Evolutionary conservation across 345 rosid species (phyloP).

Genomic region (Eucalyptus camaldulensis): DNA sequence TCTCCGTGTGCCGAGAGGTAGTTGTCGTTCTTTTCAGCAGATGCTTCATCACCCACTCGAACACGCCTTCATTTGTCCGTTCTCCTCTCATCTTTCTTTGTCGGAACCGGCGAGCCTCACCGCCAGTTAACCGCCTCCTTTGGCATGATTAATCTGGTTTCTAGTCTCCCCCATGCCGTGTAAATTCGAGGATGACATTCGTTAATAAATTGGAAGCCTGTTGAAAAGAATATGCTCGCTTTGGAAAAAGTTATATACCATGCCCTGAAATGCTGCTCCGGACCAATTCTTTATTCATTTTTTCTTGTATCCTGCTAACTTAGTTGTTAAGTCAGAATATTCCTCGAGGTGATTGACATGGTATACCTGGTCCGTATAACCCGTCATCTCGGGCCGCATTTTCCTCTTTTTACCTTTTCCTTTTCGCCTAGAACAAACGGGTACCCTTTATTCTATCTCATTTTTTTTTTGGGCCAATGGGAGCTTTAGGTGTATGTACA

Average conservation of each 20-base stretch:
- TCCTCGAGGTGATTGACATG: neutral
- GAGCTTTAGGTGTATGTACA: neutral
- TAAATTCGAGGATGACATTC: neutral
- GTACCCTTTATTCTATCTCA: neutral
- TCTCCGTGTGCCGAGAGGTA: neutral
- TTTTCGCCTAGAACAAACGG: neutral
- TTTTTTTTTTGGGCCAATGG: neutral
- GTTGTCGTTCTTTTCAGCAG: constrained; percentile 8
- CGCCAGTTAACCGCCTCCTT: neutral
- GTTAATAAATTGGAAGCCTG: neutral
- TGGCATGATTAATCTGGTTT: neutral
- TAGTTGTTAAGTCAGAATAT: neutral
- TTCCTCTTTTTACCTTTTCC: neutral
- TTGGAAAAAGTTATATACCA: neutral
- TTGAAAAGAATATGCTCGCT: neutral
- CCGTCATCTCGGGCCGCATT: neutral
- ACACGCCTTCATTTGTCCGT: neutral
- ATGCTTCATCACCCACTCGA: constrained; percentile 8
- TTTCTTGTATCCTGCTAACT: neutral
- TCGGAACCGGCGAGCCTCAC: neutral
- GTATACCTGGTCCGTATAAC: neutral
- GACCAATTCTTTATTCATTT: neutral
- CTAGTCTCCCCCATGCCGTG: neutral
- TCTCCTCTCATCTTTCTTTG: neutral
- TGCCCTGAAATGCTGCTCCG: neutral